A percentile compares a stretch with the other conserved stretches of the same genome.
phyloP scores from a whole-genome alignment of 2,329 filamentous ascomycete species.

The Colletotrichum sp. region DNA sequence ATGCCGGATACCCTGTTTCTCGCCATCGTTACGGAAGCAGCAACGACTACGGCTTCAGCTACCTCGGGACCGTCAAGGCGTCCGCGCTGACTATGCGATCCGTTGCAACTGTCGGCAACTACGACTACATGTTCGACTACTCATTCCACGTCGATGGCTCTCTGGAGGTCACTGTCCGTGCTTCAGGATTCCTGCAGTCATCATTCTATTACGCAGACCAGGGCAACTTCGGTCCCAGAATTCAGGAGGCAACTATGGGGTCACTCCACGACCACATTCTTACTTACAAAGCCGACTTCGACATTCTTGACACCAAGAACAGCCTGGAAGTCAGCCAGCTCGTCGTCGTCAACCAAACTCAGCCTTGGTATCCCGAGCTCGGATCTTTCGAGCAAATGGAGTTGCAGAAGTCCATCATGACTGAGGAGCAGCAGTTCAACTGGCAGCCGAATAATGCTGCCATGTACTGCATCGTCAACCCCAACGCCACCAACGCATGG shows the following conservation, averaged over 20 bases:
- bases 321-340: constrained; percentile 37
- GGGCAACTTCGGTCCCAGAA: constrained; percentile 37
- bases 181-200: constrained; percentile 41
- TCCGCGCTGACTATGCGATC: constrained; percentile 28
- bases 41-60: constrained; percentile 31
- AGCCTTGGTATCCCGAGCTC: constrained; percentile 41
- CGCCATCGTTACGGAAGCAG: constrained; percentile 33
- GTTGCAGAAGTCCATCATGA: constrained; percentile 26
- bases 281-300: constrained; percentile 45
- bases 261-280: constrained; percentile 44
- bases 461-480: constrained; percentile 50
- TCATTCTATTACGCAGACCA: constrained; percentile 37
- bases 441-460: constrained; percentile 49
- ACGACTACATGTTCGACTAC: constrained; percentile 46
- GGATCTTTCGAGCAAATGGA: constrained; percentile 39
- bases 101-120: constrained; percentile 43
- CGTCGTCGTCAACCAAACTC: constrained; percentile 32
- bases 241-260: constrained; percentile 36
- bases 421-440: constrained; percentile 31
- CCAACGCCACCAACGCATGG: constrained; percentile 48
- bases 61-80: constrained; percentile 36
- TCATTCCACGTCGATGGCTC: constrained; percentile 39
- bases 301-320: constrained; percentile 39
- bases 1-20: constrained; percentile 39
- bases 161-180: constrained; percentile 42